phyloP scores from a whole-genome alignment of 2,329 filamentous ascomycete genomes.

The Penicillium sp. region DNA sequence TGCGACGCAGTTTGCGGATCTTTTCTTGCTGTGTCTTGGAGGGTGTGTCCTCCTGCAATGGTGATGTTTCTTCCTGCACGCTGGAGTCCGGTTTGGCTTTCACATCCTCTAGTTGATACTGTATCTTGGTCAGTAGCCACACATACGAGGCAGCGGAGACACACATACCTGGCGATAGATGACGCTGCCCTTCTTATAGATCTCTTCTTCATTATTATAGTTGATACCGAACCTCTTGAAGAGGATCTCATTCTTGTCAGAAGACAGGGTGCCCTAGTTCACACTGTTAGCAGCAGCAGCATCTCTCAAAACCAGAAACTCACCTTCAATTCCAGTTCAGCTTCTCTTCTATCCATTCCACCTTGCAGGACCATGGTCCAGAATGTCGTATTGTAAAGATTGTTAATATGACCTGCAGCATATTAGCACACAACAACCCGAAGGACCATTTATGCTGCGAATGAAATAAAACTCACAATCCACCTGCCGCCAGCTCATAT shows the following conservation, averaged over 20 bases:
- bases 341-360: conserved; percentile 64
- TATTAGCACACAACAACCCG: no score
- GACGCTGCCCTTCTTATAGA: conserved; percentile 87
- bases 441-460: no score
- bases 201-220: conserved; percentile 91
- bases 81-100: no score
- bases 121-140: no score
- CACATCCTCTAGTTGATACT: conserved; percentile 69
- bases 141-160: no score
- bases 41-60: no score
- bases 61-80: no score
- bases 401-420: conserved; percentile 78
- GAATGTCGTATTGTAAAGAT: conserved; percentile 95
- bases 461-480: conserved; percentile 69
- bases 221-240: conserved; percentile 85
- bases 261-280: conserved; percentile 65
- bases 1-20: conserved; percentile 68
- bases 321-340: conserved; percentile 70
- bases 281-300: no score
- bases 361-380: conserved; percentile 78
- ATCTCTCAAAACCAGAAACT: conserved; percentile 16
- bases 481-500: conserved; percentile 92
- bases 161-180: conserved; percentile 64
- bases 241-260: conserved; percentile 92
- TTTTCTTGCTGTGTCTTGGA: conserved; percentile 78